A percentile compares a stretch with the other conserved stretches of the same genome.
Evolutionary conservation across 148 eudicot species (phyloP).

Genomic region (Rhododendron ferrugineum): DNA sequence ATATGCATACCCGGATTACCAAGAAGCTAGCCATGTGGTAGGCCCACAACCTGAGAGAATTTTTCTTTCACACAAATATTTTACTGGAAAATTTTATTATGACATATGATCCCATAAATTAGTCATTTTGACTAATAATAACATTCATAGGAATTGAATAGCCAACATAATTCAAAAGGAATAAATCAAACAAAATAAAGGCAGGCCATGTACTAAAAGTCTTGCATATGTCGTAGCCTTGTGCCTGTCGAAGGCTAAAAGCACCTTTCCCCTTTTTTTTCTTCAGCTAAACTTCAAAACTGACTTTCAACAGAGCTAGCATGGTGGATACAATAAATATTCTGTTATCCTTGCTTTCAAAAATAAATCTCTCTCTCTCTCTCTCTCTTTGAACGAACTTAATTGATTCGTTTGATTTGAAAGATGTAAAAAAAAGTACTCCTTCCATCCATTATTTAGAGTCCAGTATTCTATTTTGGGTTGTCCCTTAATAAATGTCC

Average conservation of each 20-base stretch:
- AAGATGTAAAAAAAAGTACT: no score
- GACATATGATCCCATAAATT: background rate
- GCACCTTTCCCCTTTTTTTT: background rate
- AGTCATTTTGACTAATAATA: background rate
- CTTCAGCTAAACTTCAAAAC: background rate
- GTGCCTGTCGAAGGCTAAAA: background rate
- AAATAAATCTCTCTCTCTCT: no score
- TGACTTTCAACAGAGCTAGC: background rate
- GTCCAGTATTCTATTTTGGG: no score
- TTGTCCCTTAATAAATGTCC: no score
- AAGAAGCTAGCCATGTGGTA: no score
- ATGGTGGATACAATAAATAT: background rate
- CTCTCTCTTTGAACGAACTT: no score
- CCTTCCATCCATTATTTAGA: no score
- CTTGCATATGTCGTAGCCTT: background rate
- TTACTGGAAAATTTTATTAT: no score
- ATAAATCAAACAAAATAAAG: background rate
- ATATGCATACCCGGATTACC: no score
- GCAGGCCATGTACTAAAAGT: background rate
- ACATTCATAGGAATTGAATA: background rate
- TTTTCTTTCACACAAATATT: background rate
- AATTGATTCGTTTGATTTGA: no score
- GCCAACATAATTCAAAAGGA: background rate
- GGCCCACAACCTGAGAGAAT: background rate
- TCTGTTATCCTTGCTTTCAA: no score